Conservation (phyloP, 1,284 basidiomycete species). For the Sanguinoderma infundibulare region DNA sequence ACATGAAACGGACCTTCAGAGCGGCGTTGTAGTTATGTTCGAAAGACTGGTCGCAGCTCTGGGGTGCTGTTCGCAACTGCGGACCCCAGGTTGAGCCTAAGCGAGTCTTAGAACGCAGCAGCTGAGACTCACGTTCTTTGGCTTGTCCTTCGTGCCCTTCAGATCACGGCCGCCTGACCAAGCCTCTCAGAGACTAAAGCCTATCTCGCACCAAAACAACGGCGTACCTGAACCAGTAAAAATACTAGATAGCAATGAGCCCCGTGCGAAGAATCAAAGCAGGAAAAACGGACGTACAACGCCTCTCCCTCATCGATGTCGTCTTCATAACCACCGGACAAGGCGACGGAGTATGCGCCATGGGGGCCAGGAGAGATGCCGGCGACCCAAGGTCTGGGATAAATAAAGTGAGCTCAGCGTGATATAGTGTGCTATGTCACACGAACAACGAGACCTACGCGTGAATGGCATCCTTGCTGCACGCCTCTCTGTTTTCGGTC, state of each 20-base stretch:
- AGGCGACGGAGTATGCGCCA: conserved; percentile 80
- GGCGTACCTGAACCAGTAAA: conserved; percentile 72
- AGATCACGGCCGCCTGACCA: conserved; percentile 76
- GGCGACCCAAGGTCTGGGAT: conserved; percentile 70
- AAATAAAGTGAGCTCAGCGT: conserved; percentile 8
- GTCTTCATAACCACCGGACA: conserved; percentile 86
- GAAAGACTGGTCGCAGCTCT: conserved; percentile 80
- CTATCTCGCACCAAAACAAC: neutral
- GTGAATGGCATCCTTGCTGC: conserved; percentile 74
- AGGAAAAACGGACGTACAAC: conserved; percentile 53
- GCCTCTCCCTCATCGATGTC: conserved; percentile 81
- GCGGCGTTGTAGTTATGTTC: conserved; percentile 73
- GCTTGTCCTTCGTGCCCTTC: conserved; percentile 74
- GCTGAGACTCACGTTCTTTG: conserved; percentile 67
- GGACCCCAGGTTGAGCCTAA: neutral
- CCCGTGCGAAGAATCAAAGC: neutral
- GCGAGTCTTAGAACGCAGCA: neutral
- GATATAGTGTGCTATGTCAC: neutral
- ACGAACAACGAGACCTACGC: conserved; percentile 54
- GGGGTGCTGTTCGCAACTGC: conserved; percentile 83
- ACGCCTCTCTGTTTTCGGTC: conserved; percentile 51
- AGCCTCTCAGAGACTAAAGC: neutral
- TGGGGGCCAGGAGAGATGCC: conserved; percentile 70
- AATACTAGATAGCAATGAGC: conserved; percentile 47
- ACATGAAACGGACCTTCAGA: conserved; percentile 51